Evolutionary conservation across 2,329 filamentous ascomycete species (phyloP).

Genomic region (Penicillium verrucosum): DNA sequence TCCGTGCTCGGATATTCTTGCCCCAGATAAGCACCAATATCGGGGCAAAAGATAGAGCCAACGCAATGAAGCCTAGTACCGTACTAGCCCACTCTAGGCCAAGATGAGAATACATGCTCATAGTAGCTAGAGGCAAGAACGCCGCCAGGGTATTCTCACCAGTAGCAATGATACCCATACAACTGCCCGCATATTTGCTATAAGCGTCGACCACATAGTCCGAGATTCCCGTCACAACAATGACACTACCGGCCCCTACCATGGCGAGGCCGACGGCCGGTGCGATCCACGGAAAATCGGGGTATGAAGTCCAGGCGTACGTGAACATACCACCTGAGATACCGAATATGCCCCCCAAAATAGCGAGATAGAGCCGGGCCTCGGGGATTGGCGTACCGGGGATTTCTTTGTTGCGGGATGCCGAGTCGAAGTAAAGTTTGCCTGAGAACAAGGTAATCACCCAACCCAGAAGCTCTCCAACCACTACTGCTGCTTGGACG

Average conservation of each 20-base stretch:
- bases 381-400: conserved; percentile 45
- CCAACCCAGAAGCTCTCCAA: conserved; percentile 43
- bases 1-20: conserved; percentile 31
- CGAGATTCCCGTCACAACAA: conserved; percentile 47
- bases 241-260: conserved; percentile 42
- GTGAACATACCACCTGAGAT: conserved; percentile 38
- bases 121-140: conserved; percentile 44
- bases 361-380: conserved; percentile 43
- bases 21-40: conserved; percentile 41
- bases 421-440: conserved; percentile 30
- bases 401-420: conserved; percentile 37
- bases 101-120: conserved; percentile 38
- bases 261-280: conserved; percentile 34
- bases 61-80: conserved; percentile 41
- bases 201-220: conserved; percentile 53
- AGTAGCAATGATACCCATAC: conserved; percentile 45
- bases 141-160: conserved; percentile 45
- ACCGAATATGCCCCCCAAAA: conserved; percentile 34
- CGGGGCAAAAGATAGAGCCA: conserved; percentile 35
- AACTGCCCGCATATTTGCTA: conserved; percentile 47
- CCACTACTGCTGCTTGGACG: conserved; percentile 42
- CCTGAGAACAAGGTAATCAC: conserved; percentile 32
- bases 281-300: conserved; percentile 35
- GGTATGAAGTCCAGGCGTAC: conserved; percentile 37
- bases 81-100: conserved; percentile 43